Conservation (phyloP, 1,284 basidiomycete species). For the Omphalotus olearius region DNA sequence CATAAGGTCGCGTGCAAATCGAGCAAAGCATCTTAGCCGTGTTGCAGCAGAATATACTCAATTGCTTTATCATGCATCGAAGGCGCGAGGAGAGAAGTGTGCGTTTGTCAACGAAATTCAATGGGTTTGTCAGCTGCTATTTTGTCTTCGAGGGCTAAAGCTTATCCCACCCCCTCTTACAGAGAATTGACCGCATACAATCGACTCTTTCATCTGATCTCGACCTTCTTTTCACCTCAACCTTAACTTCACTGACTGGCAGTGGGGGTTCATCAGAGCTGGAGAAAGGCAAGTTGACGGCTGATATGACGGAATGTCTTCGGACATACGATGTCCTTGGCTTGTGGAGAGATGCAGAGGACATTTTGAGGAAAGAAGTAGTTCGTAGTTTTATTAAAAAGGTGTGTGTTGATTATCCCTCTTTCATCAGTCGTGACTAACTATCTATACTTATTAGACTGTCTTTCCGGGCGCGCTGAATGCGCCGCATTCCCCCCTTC, state of each 20-base stretch:
- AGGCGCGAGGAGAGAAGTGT: conserved; percentile 74
- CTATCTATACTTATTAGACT: conserved; percentile 44
- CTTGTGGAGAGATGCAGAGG: conserved; percentile 83
- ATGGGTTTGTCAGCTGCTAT: conserved; percentile 63
- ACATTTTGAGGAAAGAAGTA: conserved; percentile 69
- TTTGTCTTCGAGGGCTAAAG: conserved; percentile 13
- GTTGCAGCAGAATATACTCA: conserved; percentile 91
- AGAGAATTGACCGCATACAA: conserved; percentile 81
- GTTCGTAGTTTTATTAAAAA: conserved; percentile 75
- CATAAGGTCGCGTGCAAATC: conserved; percentile 53
- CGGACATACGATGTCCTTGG: conserved; percentile 79
- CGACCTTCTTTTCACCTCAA: conserved; percentile 70
- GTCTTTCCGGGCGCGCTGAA: conserved; percentile 67
- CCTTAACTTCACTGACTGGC: conserved; percentile 43
- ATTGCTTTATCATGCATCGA: conserved; percentile 84
- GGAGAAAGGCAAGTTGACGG: conserved; percentile 58
- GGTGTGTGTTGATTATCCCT: conserved; percentile 34
- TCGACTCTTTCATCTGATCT: conserved; percentile 81
- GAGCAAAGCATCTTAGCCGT: conserved; percentile 80
- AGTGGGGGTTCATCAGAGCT: conserved; percentile 47
- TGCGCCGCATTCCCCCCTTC: conserved; percentile 66
- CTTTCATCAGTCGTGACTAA: conserved; percentile 4
- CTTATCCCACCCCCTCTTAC: conserved; percentile 13
- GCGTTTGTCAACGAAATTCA: conserved; percentile 78
- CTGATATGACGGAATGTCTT: conserved; percentile 75